These are phyloP conservation scores for Sugiyamaella grinbergsii DNA, from an alignment of 1,139 yeast genomes.

Conservation along the genomic window DNA sequence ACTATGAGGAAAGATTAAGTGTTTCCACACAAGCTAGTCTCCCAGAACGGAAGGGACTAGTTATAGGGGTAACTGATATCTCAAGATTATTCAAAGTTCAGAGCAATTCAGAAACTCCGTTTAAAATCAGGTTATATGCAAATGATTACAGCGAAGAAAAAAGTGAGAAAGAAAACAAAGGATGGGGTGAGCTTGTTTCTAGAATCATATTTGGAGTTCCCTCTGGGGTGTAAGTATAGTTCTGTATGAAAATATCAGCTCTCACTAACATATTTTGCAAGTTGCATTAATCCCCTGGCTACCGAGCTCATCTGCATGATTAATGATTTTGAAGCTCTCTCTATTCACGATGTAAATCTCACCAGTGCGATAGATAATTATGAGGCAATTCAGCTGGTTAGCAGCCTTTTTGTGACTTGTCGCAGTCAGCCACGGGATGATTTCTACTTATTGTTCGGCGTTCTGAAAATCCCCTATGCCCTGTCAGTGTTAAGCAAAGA, in stretches of 20 bases:
- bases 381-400: conserved; percentile 37
- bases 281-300: conserved; percentile 74
- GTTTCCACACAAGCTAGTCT: conserved; percentile 1
- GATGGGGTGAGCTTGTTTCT: conserved; percentile 89
- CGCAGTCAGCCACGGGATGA: conserved; percentile 37
- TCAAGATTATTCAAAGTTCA: conserved; percentile 73
- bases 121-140: conserved; percentile 70
- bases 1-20: conserved; percentile 35
- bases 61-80: conserved; percentile 87
- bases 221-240: conserved; percentile 55
- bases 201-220: conserved; percentile 76
- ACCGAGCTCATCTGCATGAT: conserved; percentile 69
- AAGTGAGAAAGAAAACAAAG: conserved; percentile 54
- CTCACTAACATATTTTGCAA: conserved; percentile 24
- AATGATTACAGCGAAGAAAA: conserved; percentile 53
- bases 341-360: conserved; percentile 47
- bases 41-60: conserved; percentile 65
- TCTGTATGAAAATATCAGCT: not conserved
- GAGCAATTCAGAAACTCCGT: conserved; percentile 47
- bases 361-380: conserved; percentile 43
- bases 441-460: conserved; percentile 37
- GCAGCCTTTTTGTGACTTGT: conserved; percentile 35
- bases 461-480: conserved; percentile 31
- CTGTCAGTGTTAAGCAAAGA: conserved; percentile 24
- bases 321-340: conserved; percentile 69